Conservation (phyloP, 805 yeast species). For the Geotrichum ghanense region DNA sequence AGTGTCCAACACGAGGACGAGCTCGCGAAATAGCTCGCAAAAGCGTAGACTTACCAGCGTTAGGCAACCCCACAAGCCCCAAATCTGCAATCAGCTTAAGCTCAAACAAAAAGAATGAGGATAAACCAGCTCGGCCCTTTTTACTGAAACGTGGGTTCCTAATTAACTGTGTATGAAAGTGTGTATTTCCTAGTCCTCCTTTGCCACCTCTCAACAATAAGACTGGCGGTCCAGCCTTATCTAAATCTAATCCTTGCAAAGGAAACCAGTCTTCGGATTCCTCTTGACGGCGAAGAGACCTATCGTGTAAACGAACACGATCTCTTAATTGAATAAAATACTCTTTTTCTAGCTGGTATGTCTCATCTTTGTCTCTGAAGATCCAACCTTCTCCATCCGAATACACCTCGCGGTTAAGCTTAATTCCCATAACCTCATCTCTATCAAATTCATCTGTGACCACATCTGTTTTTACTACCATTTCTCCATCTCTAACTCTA, state of each 20-base stretch:
- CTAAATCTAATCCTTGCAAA: slow-evolving; percentile 62
- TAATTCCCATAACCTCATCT: slow-evolving; percentile 13
- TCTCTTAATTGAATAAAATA: slow-evolving; percentile 56
- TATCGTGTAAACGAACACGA: slow-evolving; percentile 56
- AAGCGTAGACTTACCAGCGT: slow-evolving; percentile 91
- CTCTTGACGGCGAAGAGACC: slow-evolving; percentile 46
- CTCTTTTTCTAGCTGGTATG: slow-evolving; percentile 51
- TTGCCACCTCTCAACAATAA: slow-evolving; percentile 71
- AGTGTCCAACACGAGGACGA: slow-evolving; percentile 83
- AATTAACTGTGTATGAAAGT: slow-evolving; percentile 70
- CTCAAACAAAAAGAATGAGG: slow-evolving; percentile 64
- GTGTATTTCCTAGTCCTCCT: slow-evolving; percentile 97
- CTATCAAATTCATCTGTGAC: slow-evolving; percentile 12
- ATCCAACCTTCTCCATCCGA: slow-evolving; percentile 79
- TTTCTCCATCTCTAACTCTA: slow-evolving; percentile 16
- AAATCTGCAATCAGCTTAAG: slow-evolving; percentile 82
- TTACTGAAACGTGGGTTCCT: slow-evolving; percentile 88
- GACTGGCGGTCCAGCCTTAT: slow-evolving; percentile 52
- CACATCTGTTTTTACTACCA: slow-evolving; percentile 13
- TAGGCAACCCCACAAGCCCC: slow-evolving; percentile 91
- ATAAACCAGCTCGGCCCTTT: slow-evolving; percentile 60
- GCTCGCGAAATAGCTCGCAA: slow-evolving; percentile 82
- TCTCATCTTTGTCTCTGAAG: slow-evolving; percentile 68
- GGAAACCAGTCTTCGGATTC: slow-evolving; percentile 60
- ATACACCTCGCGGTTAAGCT: slow-evolving; percentile 47